phyloP scores from a whole-genome alignment of 176 grass and related monocot genomes.

The Hyparrhenia diplandra region DNA sequence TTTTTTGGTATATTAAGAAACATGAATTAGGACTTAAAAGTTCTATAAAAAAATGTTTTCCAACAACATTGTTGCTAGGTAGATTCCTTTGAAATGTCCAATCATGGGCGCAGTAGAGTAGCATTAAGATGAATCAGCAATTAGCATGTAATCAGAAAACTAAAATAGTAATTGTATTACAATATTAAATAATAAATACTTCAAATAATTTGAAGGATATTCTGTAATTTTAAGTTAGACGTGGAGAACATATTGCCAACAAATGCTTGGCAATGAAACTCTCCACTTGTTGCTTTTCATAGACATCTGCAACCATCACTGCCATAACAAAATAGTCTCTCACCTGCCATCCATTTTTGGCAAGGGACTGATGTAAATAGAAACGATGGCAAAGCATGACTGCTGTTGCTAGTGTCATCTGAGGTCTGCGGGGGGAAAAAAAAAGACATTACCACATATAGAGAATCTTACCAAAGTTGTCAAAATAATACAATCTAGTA shows the following conservation, averaged over 20 bases:
- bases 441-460: constrained; percentile 13
- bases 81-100: neutral
- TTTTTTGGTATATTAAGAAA: constrained; percentile 7
- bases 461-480: neutral
- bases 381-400: constrained; percentile 78
- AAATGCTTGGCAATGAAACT: neutral
- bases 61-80: constrained; percentile 2
- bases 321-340: constrained; percentile 23
- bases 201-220: neutral
- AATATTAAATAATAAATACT: neutral
- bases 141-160: neutral
- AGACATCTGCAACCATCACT: neutral
- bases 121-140: neutral
- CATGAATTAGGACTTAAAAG: constrained; percentile 1
- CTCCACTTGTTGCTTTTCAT: neutral
- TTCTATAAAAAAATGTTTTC: neutral
- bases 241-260: neutral
- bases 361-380: constrained; percentile 77
- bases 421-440: constrained; percentile 41
- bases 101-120: neutral
- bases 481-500: neutral
- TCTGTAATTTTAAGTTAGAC: neutral
- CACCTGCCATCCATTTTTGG: constrained; percentile 92
- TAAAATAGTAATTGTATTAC: constrained; percentile 9
- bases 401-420: constrained; percentile 58